Conservation (phyloP, 108 stramenopile species). For the Hondaea fermentalgiana region DNA sequence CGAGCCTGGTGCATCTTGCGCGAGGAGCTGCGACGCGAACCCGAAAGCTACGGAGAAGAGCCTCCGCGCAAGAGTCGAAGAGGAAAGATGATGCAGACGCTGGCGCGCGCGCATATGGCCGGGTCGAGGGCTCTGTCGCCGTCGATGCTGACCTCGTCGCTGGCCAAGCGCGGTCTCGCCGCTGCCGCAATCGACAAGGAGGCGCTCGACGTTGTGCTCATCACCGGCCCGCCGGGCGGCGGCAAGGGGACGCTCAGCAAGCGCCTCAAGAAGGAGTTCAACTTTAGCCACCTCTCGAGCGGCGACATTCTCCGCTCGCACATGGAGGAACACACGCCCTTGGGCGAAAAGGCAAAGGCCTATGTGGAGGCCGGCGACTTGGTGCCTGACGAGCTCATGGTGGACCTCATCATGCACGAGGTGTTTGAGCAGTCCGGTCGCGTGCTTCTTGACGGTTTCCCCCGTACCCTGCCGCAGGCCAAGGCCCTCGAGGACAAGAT, state of each 20-base stretch:
- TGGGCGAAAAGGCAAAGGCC: constrained; percentile 74
- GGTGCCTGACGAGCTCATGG: constrained; percentile 82
- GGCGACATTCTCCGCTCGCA: constrained; percentile 89
- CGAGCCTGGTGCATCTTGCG: too few species aligned
- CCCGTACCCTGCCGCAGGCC: constrained; percentile 86
- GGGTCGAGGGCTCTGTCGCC: too few species aligned
- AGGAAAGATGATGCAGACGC: too few species aligned
- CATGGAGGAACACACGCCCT: constrained; percentile 59
- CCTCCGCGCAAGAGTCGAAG: too few species aligned
- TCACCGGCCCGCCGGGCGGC: constrained; percentile 84
- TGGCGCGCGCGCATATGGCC: too few species aligned
- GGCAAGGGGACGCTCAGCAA: constrained; percentile 92
- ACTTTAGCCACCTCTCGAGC: constrained; percentile 78
- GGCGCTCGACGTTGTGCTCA: constrained; percentile 32
- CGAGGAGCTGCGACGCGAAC: too few species aligned
- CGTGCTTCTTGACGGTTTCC: constrained; percentile 88
- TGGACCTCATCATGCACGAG: constrained; percentile 70
- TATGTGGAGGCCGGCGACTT: constrained; percentile 75
- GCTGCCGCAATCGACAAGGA: neutral
- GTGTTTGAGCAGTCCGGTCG: constrained; percentile 47
- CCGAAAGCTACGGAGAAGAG: too few species aligned
- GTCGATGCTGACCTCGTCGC: too few species aligned
- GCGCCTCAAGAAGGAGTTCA: constrained; percentile 66
- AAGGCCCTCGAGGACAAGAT: constrained; percentile 66
- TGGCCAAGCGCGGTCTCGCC: too few species aligned